Base-by-base conservation (phyloP, 768 basidiomycete genomes). In the Suillus americanus region DNA sequence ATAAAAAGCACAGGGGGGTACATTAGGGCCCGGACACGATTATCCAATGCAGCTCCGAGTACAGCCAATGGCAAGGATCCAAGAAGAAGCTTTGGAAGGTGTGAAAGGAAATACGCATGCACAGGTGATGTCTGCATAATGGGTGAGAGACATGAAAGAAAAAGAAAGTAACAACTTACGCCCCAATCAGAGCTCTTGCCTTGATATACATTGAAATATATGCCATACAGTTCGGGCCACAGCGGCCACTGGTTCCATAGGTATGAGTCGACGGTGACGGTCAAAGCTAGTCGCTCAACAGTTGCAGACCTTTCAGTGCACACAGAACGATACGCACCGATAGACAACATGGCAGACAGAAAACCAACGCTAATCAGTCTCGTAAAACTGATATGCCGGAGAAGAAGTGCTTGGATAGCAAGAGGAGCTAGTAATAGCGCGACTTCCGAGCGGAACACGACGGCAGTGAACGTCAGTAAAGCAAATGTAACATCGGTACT, bases 181-280 rank as follows among this genome's bases (percentile, higher is more conserved):
- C 97, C 97, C 97, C 97, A 99, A 23, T 95, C 88, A 0, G 88
- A 78, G 33, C 91, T 89, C 74, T 97, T 95, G 16, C 95, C 95
- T 72, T 94, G 76, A 6, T 89, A 78, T 30, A 98, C 86, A 72
- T 99, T 99, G 80, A 94, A 99, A 67, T 87, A 88, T 13, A 96
- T 67, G 0, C 86, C 83, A 1, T 86, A 81, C 18, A 92, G 79
- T 73, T 99, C 97, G 0, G 97, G 96, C 96, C 95, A 98, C 0
- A 96, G 72, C 5, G 86, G 81, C 69, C 79, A 83, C 68, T 77
- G 78, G 61, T 82, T 72, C 95, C 97, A 98, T 75, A 97, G 91
- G 78, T 90, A 90, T 0, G 93, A 92, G 74, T 99, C 97, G 35
- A 97, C 79, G 0, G 72, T 14, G 1, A 89, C 71, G 0, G 92